Base-by-base conservation (phyloP, 2,329 filamentous ascomycete genomes). In the Verticillium klebahnii region DNA sequence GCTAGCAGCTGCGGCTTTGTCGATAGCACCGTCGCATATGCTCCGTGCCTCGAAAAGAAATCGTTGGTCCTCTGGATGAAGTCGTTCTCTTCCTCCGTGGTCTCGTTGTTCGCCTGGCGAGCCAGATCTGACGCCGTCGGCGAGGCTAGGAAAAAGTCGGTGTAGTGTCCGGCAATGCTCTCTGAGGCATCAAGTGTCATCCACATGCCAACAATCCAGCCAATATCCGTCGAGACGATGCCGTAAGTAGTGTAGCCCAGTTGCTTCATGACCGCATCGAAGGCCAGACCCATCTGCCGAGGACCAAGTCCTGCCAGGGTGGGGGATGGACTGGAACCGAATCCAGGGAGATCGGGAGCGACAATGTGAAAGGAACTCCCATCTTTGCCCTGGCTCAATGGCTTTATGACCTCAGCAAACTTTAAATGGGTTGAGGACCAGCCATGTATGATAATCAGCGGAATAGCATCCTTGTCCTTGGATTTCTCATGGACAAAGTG, bases 261-360 rank as follows among this genome's bases (percentile, higher is more conserved):
- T 31, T 61, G 60, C 3, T 56, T 14, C 66, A 68, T 68, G 9
- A 68, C 50, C 19, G 58, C 23, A 52, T 64, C 58, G 39, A 68
- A 62, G 3, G 62, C 63, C 12, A 32, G 37, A 3, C 56, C 65
- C 14, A 64, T 61, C 60, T 67, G 36, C 5, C 54, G 39, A 2
- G 62, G 60, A 17, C 63, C 62, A 6, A 67, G 39, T 8, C 63
- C 64, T 3, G 63, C 29, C 55, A 60, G 55, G 1, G 32, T 62
- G 15, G 67, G 63, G 2, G 65, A 64, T 14, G 66, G 66, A 50
- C 64, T 67, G 64, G 67, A 67, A 15, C 66, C 66, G 59, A 64
- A 68, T 3, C 66, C 66, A 11, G 66, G 66, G 2, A 68, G 55
- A 54, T 66, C 64, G 1, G 61, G 64, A 6, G 64, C 65, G 19